These are phyloP conservation scores for Clavariopsis aquatica DNA, from an alignment of 495 filamentous ascomycete genomes.

Conservation along the genomic window DNA sequence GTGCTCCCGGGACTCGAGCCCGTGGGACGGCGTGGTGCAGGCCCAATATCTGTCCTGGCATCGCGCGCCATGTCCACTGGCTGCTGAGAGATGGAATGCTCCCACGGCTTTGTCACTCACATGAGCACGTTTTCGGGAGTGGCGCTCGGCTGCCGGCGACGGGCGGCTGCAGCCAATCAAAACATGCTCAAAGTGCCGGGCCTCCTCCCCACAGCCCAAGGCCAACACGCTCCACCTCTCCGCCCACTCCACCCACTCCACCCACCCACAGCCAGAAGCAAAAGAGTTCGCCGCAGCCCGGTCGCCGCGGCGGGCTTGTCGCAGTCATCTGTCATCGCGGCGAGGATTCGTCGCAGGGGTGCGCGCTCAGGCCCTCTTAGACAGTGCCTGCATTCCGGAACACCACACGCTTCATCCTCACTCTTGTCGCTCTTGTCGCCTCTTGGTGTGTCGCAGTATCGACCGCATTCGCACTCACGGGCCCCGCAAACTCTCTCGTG, in stretches of 20 bases:
- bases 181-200: background rate
- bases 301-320: background rate
- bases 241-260: no score
- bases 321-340: background rate
- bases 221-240: no score
- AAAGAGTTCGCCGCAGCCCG: background rate
- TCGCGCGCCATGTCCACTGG: no score
- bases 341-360: background rate
- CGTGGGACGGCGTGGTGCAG: no score
- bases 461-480: conserved; percentile 16
- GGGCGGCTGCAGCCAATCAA: background rate
- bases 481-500: conserved; percentile 5
- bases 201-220: no score
- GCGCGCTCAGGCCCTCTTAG: background rate
- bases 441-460: conserved; percentile 21
- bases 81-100: no score
- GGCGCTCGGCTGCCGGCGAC: background rate
- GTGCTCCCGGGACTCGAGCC: background rate
- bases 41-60: background rate
- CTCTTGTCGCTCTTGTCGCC: background rate
- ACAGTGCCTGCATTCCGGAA: conserved; percentile 14
- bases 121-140: background rate
- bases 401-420: conserved; percentile 30
- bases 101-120: background rate
- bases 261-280: background rate